Base-by-base conservation (phyloP, 345 rosid species). In the Boechera retrofracta region DNA sequence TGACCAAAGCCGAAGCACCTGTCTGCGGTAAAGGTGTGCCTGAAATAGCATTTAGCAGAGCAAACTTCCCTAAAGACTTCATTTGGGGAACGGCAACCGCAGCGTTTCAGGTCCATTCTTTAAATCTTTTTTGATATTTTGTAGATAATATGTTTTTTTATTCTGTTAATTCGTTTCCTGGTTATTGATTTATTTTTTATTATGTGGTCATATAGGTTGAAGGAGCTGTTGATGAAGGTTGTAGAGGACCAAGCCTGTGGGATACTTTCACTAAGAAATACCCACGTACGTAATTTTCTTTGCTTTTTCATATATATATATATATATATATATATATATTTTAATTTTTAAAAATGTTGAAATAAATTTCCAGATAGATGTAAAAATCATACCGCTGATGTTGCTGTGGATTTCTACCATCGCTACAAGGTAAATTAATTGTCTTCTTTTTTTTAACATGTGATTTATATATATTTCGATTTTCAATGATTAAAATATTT, bases 331-430 rank as follows among this genome's bases (percentile, higher is more conserved):
- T n/a, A n/a, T n/a, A n/a, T n/a, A n/a, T n/a, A n/a, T 26, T 26
- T 26, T 2, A 26, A 1, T 26, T 26, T 26, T 26, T 0, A 16
- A 26, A 2, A 33, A 41, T 11, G 5, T 28, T 6, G 18, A 58
- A 18, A 31, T 33, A 21, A 9, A 10, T 24, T 71, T 77, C 12
- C 84, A 88, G 87, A 71, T 6, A 84, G 82, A 70, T 81, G 84
- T 69, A n/a, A 85, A 59, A 21, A 54, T 5, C 67, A 84, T 38
- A 77, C 79, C 0, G 92, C 87, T 52, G 86, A 82, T 13, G 73
- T 73, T 4, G 89, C 88, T 1, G 57, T 80, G 33, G 88, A 86
- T 61, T 78, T 75, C 41, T 88, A 83, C 70, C 83, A 88, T 59
- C 83, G 73, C 33, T 85, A 84, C 64, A 82, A 83, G 82, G 89